phyloP scores from a whole-genome alignment of 2,329 filamentous ascomycete species.

The Pezicula carpinea region DNA sequence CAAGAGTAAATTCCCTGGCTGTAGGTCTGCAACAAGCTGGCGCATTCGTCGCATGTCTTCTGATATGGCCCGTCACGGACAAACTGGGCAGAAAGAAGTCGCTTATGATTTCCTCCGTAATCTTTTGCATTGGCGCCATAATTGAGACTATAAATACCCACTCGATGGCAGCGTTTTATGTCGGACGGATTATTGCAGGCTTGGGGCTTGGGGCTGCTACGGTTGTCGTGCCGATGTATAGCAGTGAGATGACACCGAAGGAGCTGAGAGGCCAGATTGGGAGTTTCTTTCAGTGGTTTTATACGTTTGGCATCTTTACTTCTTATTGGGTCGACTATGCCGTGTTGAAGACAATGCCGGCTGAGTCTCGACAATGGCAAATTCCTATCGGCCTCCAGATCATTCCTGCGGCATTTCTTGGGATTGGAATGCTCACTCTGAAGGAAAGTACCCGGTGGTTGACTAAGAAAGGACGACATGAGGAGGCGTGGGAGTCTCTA shows the following conservation, averaged over 20 bases:
- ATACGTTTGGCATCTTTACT: conserved; percentile 31
- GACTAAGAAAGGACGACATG: conserved; percentile 38
- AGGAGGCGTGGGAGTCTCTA: conserved; percentile 43
- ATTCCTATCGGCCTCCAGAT: conserved; percentile 39
- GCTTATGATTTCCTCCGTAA: conserved; percentile 37
- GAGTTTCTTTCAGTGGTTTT: conserved; percentile 33
- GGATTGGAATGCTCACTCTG: conserved; percentile 43
- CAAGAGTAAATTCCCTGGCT: conserved; percentile 39
- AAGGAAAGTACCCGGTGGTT: conserved; percentile 47
- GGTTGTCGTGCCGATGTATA: conserved; percentile 38
- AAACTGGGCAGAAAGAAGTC: conserved; percentile 38
- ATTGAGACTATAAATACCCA: conserved; percentile 44
- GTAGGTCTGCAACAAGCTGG: conserved; percentile 47
- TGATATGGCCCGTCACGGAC: conserved; percentile 44
- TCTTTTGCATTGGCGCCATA: conserved; percentile 35
- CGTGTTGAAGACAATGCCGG: conserved; percentile 33
- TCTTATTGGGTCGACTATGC: conserved; percentile 42
- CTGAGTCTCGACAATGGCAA: conserved; percentile 42
- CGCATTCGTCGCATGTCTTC: conserved; percentile 44
- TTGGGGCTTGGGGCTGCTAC: conserved; percentile 41
- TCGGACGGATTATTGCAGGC: conserved; percentile 42
- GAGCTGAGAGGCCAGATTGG: conserved; percentile 33
- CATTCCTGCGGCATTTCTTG: conserved; percentile 41
- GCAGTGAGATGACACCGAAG: conserved; percentile 38
- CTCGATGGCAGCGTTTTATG: conserved; percentile 39